Evolutionary conservation across 2,329 filamentous ascomycete species (phyloP).

Genomic region (Fusarium humuli): DNA sequence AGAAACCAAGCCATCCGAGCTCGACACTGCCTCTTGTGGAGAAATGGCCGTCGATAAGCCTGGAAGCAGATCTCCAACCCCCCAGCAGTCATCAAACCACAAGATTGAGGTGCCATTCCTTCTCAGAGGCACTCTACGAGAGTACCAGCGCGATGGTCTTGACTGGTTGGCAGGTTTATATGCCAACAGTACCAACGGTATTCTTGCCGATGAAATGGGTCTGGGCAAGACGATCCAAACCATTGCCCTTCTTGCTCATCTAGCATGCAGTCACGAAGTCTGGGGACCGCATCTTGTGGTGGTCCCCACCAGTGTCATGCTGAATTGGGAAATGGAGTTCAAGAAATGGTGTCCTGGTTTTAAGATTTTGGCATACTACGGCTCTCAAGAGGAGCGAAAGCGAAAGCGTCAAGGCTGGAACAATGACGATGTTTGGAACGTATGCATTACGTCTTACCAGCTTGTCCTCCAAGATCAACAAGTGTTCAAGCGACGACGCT

Average conservation of each 20-base stretch:
- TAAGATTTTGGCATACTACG: conserved; percentile 97
- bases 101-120: conserved; percentile 84
- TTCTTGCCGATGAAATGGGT: conserved; percentile 98
- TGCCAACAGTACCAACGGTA: conserved; percentile 92
- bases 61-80: conserved; percentile 52
- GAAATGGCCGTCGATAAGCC: conserved; percentile 51
- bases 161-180: conserved; percentile 97
- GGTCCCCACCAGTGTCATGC: conserved; percentile 96
- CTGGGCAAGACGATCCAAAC: conserved; percentile 98
- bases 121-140: conserved; percentile 86
- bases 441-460: conserved; percentile 97
- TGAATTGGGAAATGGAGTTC: conserved; percentile 99
- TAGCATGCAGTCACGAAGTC: conserved; percentile 88
- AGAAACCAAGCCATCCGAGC: conserved; percentile 64
- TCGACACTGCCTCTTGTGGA: conserved; percentile 56
- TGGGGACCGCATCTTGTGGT: conserved; percentile 98
- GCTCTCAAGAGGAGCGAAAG: conserved; percentile 90
- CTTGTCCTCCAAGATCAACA: conserved; percentile 93
- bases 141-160: conserved; percentile 96
- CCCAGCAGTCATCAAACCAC: conserved; percentile 51
- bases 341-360: conserved; percentile 99
- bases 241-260: conserved; percentile 90
- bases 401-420: conserved; percentile 93
- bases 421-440: conserved; percentile 93
- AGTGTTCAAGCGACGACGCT: conserved; percentile 89